Percentiles rank a stretch among this genome's conserved stretches.
phyloP scores from a whole-genome alignment of 371 early-diverging fungal genomes.

The Lichtheimia ramosa region DNA sequence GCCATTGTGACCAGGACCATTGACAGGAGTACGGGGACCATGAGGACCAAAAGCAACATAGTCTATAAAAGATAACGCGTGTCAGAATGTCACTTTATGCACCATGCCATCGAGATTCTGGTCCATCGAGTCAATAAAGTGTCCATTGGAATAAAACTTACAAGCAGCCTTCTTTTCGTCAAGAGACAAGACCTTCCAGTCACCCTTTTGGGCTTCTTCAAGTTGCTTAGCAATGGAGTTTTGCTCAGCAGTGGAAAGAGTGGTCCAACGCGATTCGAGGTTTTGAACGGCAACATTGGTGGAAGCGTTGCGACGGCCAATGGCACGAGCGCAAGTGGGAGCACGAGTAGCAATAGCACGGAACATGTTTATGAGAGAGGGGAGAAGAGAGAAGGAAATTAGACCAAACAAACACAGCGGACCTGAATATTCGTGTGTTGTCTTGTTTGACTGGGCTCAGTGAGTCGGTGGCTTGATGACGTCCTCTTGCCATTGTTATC shows the following conservation, averaged over 20 bases:
- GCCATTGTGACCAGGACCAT: slow-evolving; percentile 69
- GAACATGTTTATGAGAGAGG: slow-evolving; percentile 25
- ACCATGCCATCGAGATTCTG: no score
- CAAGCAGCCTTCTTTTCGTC: slow-evolving; percentile 94
- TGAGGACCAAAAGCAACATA: slow-evolving; percentile 95
- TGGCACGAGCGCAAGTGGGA: slow-evolving; percentile 28
- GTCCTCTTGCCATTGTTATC: neutral
- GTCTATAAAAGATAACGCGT: slow-evolving; percentile 34
- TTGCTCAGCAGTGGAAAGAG: slow-evolving; percentile 84
- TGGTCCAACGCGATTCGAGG: slow-evolving; percentile 81
- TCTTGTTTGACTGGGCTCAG: no score
- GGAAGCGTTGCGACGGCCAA: slow-evolving; percentile 47
- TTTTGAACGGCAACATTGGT: slow-evolving; percentile 66
- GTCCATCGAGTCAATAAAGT: neutral
- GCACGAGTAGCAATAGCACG: slow-evolving; percentile 41
- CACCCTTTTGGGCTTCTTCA: slow-evolving; percentile 85
- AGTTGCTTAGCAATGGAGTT: slow-evolving; percentile 79
- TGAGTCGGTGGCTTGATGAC: neutral
- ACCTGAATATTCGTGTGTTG: slow-evolving; percentile 5
- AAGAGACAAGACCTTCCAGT: slow-evolving; percentile 88
- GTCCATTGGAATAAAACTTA: slow-evolving; percentile 55
- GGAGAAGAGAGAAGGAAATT: slow-evolving; percentile 1
- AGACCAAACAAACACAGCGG: slow-evolving; percentile 6
- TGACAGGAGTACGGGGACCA: slow-evolving; percentile 83
- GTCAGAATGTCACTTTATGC: neutral